These are phyloP conservation scores for Taxillus chinensis DNA, from an alignment of 164 flowering plant genomes.

Conservation along the genomic window DNA sequence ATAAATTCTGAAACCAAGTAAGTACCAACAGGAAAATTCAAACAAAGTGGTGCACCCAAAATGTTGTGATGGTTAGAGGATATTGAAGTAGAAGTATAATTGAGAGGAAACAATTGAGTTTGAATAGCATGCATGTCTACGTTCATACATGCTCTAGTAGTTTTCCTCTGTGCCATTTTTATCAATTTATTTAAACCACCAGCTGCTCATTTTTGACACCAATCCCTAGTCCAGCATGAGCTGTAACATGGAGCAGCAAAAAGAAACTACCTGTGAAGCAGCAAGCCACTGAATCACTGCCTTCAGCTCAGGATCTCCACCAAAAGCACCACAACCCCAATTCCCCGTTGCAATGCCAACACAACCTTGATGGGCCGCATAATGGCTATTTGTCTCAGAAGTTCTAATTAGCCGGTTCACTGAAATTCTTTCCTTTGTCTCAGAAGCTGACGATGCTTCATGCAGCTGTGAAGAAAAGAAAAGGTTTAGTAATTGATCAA, in stretches of 20 bases:
- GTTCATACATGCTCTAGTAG: too few relatives aligned
- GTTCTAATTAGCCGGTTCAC: slow-evolving; percentile 8
- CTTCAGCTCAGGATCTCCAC: slow-evolving; percentile 86
- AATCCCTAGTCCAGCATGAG: too few relatives aligned
- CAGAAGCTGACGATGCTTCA: slow-evolving; percentile 17
- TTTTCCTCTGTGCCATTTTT: too few relatives aligned
- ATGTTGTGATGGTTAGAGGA: neutral
- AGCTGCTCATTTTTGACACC: too few relatives aligned
- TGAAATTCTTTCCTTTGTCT: slow-evolving; percentile 11
- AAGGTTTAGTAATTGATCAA: neutral
- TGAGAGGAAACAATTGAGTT: too few relatives aligned
- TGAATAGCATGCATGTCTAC: too few relatives aligned
- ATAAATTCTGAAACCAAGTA: too few relatives aligned
- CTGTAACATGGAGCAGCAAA: neutral
- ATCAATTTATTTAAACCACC: too few relatives aligned
- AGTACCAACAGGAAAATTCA: neutral
- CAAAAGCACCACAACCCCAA: slow-evolving; percentile 99
- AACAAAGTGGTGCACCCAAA: too few relatives aligned
- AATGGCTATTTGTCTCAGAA: slow-evolving; percentile 7
- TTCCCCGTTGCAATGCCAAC: slow-evolving; percentile 86
- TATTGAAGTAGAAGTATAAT: neutral
- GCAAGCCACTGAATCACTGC: slow-evolving; percentile 88
- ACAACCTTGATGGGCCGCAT: slow-evolving; percentile 16
- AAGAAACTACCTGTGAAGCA: slow-evolving; percentile 61
- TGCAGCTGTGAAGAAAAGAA: slow-evolving; percentile 6